These are phyloP conservation scores for Coniochaeta hoffmannii DNA, from an alignment of 2,329 filamentous ascomycete genomes.

Conservation along the genomic window DNA sequence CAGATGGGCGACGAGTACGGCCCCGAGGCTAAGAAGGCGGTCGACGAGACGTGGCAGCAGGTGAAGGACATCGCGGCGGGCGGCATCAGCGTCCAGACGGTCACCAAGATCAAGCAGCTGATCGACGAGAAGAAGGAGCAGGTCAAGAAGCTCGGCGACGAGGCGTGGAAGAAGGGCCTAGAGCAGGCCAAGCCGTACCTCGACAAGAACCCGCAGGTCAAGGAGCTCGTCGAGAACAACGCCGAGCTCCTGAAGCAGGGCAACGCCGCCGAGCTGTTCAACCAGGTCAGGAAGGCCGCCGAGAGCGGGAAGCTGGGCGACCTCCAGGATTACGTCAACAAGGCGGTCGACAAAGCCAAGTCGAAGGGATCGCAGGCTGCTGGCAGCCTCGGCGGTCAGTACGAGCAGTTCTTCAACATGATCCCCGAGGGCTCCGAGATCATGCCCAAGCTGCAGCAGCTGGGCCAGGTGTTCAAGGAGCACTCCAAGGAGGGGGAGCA, in stretches of 20 bases:
- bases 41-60: constrained; percentile 64
- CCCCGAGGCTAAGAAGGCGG: constrained; percentile 69
- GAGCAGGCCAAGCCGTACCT: constrained; percentile 65
- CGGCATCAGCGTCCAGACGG: constrained; percentile 46
- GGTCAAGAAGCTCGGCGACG: constrained; percentile 59
- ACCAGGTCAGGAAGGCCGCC: constrained; percentile 52
- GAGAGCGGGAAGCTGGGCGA: constrained; percentile 53
- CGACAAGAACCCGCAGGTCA: constrained; percentile 70
- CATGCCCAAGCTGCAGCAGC: constrained; percentile 55
- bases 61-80: constrained; percentile 55
- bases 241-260: constrained; percentile 59
- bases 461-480: constrained; percentile 58
- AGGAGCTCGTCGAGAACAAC: constrained; percentile 66
- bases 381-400: constrained; percentile 37
- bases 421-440: constrained; percentile 59
- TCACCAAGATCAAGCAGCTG: constrained; percentile 51
- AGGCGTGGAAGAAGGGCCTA: constrained; percentile 64
- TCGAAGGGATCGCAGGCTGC: constrained; percentile 33
- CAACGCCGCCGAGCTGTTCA: constrained; percentile 56
- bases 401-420: constrained; percentile 58
- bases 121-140: constrained; percentile 64
- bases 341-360: constrained; percentile 52
- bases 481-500: constrained; percentile 64
- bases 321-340: constrained; percentile 54
- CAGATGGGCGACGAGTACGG: constrained; percentile 62